Evolutionary conservation across 1,139 yeast genomes (phyloP).

Genomic region (Pneumocystis wakefieldiae): DNA sequence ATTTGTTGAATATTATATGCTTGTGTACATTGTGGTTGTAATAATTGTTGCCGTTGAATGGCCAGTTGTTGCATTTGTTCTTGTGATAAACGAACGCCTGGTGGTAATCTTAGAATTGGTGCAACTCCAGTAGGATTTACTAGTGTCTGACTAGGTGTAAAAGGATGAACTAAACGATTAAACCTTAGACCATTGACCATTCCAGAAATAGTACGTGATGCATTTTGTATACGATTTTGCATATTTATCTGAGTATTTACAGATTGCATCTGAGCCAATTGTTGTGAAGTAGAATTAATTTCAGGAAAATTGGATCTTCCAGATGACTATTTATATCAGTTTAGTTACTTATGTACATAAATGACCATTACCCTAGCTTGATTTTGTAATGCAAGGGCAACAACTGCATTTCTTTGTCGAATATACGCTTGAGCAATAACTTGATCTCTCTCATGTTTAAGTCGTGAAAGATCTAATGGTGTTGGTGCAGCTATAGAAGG

Average conservation of each 20-base stretch:
- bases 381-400: slow-evolving; percentile 5
- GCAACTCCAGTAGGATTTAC: slow-evolving; percentile 5
- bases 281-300: not conserved
- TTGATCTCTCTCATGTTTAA: slow-evolving; percentile 75
- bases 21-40: not conserved
- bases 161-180: not conserved
- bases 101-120: slow-evolving; percentile 17
- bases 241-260: not conserved
- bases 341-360: not conserved
- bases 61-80: slow-evolving; percentile 19
- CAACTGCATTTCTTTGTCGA: slow-evolving; percentile 31
- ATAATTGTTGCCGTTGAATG: slow-evolving; percentile 10
- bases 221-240: not conserved
- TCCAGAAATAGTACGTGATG: not conserved
- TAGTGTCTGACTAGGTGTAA: slow-evolving; percentile 5
- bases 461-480: slow-evolving; percentile 65
- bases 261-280: not conserved
- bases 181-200: not conserved
- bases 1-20: not conserved
- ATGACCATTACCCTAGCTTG: not conserved
- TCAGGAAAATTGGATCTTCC: not conserved
- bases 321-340: not conserved
- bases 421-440: slow-evolving; percentile 60
- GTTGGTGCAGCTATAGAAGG: slow-evolving; percentile 35
- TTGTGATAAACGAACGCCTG: slow-evolving; percentile 17